Conservation (phyloP, 805 yeast species). For the Hagleromyces aurorensis region DNA sequence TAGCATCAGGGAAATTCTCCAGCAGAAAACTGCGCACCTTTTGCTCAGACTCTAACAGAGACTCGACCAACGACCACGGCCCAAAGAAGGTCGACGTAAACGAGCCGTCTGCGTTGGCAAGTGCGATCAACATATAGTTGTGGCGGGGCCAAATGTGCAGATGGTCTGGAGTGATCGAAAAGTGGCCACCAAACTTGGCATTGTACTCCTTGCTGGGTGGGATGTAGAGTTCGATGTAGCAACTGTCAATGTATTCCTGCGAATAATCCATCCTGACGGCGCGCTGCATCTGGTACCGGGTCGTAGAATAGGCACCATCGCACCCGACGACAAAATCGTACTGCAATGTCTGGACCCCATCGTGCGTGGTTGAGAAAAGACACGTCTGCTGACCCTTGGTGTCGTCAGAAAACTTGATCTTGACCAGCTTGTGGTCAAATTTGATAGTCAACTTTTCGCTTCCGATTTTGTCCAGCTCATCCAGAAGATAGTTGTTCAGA, state of each 20-base stretch:
- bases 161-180: slow-evolving; percentile 60
- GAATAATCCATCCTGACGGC: slow-evolving; percentile 56
- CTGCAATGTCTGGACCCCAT: slow-evolving; percentile 13
- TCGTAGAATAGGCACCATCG: slow-evolving; percentile 77
- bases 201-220: slow-evolving; percentile 42
- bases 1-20: slow-evolving; percentile 67
- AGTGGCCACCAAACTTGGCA: slow-evolving; percentile 29
- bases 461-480: slow-evolving; percentile 46
- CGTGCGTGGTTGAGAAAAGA: slow-evolving; percentile 19
- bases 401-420: slow-evolving; percentile 31
- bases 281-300: slow-evolving; percentile 61
- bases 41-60: slow-evolving; percentile 35
- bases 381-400: slow-evolving; percentile 10
- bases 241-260: slow-evolving; percentile 77
- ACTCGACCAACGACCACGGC: slow-evolving; percentile 61
- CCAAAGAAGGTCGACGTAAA: slow-evolving; percentile 88
- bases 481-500: slow-evolving; percentile 56
- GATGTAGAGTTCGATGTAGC: slow-evolving; percentile 72
- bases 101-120: slow-evolving; percentile 78
- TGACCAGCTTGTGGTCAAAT: slow-evolving; percentile 52
- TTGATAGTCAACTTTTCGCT: slow-evolving; percentile 35
- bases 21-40: slow-evolving; percentile 48
- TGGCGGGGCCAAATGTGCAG: slow-evolving; percentile 91
- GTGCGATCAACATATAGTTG: slow-evolving; percentile 80
- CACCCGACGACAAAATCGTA: slow-evolving; percentile 69